A percentile compares a stretch with the other conserved stretches of the same genome.
Conservation (phyloP, 1,284 basidiomycete genomes). For the Cutaneotrichosporon dermatis region DNA sequence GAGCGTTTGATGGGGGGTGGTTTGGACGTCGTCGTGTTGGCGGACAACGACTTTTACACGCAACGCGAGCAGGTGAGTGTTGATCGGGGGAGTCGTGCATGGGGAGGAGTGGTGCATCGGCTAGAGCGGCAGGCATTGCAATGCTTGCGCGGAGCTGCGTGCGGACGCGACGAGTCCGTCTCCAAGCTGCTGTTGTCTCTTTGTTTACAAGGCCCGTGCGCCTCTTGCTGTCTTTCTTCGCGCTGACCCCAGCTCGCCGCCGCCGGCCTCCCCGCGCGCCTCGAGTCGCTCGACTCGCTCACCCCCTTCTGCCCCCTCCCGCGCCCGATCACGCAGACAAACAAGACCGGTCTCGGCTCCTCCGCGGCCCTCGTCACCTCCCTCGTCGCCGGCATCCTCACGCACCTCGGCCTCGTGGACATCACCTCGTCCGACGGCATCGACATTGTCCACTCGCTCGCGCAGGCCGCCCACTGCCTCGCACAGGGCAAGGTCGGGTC, state of each 20-base stretch:
- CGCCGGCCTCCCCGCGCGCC: slow-evolving; percentile 56
- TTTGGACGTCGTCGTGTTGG: slow-evolving; percentile 74
- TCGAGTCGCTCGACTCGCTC: slow-evolving; percentile 59
- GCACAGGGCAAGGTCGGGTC: slow-evolving; percentile 98
- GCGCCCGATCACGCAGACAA: slow-evolving; percentile 68
- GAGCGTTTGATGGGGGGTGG: slow-evolving; percentile 18
- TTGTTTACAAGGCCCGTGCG: no score
- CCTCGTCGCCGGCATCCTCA: slow-evolving; percentile 75
- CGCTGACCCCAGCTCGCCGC: slow-evolving; percentile 56
- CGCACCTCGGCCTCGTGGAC: slow-evolving; percentile 67
- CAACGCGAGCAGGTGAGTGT: slow-evolving; percentile 77
- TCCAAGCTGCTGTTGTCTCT: no score
- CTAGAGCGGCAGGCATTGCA: no score
- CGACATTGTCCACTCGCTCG: slow-evolving; percentile 77
- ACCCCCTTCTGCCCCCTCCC: slow-evolving; percentile 71
- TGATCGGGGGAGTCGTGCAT: no score
- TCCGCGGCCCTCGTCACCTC: slow-evolving; percentile 96
- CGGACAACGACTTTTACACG: slow-evolving; percentile 97
- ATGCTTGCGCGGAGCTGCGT: no score
- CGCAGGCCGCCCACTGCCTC: slow-evolving; percentile 91
- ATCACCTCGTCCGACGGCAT: slow-evolving; percentile 30
- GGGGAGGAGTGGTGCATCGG: no score
- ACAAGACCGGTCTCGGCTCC: slow-evolving; percentile 97
- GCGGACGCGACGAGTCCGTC: no score
- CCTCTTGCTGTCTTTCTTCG: neutral